Base-by-base conservation (phyloP, 225 moss, liverwort and hornwort genomes). In the Lunularia cruciata region DNA sequence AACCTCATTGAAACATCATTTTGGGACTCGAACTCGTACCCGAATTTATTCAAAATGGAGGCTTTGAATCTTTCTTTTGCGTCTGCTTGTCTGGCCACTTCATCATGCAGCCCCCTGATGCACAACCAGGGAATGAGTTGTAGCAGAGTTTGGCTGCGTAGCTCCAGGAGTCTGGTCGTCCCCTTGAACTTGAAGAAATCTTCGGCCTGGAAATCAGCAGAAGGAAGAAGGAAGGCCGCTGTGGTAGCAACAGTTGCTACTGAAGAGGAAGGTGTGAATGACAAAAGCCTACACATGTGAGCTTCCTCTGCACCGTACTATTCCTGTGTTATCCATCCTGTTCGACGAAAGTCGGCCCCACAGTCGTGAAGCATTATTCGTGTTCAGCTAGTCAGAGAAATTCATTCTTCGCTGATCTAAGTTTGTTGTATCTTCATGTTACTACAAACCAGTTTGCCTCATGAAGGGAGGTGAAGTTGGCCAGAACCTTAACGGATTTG, bases 181-280 rank as follows among this genome's bases (percentile, higher is more conserved):
- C 9, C 3, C 7, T 18, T 20, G 47, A n/a, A 47, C 0, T 23
- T 48, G 11, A 40, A 52, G 67, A 12, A 23, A 4, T 48, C 33
- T 3, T 20, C 67, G 33, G 71, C 53, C 19, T 32, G 40, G 57
- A 48, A 35, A 18, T 33, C 65, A 36, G 9, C 26, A 16, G 32
- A 42, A 20, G 28, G 79, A 26, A 37, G 18, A 22, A 57, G 46
- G 25, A 14, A 5, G 4, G 31, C 37, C 13, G 47, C 15, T 1
- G 47, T 60, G 42, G 34, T 33, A 48, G 66, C 69, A 20, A 62
- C 18, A 13, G 25, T 65, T 34, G 59, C 30, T 31, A 58, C 57
- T 8, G 71, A 78, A 56, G 78, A 79, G 49, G 75, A 79, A 75
- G 67, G 80, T 76, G 72, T 80, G 75, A 68, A 76, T 75, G 75